Evolutionary conservation across 1,284 basidiomycete species (phyloP).

Genomic region (Trichosporon coremiiforme): DNA sequence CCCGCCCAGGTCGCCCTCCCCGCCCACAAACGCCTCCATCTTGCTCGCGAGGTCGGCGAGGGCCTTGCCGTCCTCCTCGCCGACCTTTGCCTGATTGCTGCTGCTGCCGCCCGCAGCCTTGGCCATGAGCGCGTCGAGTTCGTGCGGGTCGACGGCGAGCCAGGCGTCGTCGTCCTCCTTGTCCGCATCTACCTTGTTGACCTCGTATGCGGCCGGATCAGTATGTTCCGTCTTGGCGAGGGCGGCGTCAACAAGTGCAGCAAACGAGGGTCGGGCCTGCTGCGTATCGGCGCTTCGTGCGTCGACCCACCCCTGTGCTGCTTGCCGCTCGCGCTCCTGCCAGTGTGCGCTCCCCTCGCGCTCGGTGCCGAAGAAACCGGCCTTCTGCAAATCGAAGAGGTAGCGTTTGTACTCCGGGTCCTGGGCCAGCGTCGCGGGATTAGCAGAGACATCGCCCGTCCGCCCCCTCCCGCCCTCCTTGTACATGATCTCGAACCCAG

Average conservation of each 20-base stretch:
- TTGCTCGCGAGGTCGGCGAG: conserved; percentile 76
- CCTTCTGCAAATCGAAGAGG: conserved; percentile 64
- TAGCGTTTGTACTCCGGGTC: conserved; percentile 58
- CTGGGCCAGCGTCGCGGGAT: conserved; percentile 10
- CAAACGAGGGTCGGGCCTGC: conserved; percentile 69
- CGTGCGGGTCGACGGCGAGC: conserved; percentile 53
- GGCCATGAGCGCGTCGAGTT: conserved; percentile 53
- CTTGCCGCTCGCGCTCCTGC: conserved; percentile 71
- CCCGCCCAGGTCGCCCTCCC: conserved; percentile 80
- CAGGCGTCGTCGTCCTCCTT: conserved; percentile 53
- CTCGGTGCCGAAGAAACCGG: conserved; percentile 75
- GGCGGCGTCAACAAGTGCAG: conserved; percentile 68
- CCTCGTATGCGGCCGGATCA: conserved; percentile 22
- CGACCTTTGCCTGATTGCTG: conserved; percentile 43
- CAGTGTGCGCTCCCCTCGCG: conserved; percentile 73
- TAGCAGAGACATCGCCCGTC: conserved; percentile 47
- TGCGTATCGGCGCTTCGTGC: conserved; percentile 32
- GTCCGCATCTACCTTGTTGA: conserved; percentile 13
- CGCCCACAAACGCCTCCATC: conserved; percentile 83
- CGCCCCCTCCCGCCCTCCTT: conserved; percentile 69
- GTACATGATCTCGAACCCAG: conserved; percentile 93
- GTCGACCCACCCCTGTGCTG: conserved; percentile 67
- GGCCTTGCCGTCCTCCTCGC: conserved; percentile 66
- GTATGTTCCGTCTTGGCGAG: conserved; percentile 52
- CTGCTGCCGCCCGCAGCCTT: conserved; percentile 31